phyloP scores from a whole-genome alignment of 1,139 yeast species.

The Barnettozyma hawaiiensis region DNA sequence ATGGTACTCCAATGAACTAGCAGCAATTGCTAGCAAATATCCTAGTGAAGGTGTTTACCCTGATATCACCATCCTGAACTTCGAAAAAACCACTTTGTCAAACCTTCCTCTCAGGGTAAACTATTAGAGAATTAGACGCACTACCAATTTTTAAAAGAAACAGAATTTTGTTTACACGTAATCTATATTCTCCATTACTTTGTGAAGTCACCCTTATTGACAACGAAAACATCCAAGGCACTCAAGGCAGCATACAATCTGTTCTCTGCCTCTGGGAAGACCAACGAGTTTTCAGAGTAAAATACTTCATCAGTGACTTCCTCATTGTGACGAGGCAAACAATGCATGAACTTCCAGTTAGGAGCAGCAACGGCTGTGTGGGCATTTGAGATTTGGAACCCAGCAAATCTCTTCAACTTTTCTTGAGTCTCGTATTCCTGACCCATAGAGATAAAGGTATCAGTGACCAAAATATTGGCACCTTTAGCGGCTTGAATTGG shows the following conservation, averaged over 20 bases:
- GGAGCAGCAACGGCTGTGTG: slow-evolving; percentile 55
- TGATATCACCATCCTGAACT: slow-evolving; percentile 19
- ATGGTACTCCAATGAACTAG: slow-evolving; percentile 41
- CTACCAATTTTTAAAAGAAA: background rate
- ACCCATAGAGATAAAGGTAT: slow-evolving; percentile 98
- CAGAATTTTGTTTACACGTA: background rate
- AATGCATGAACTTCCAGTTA: slow-evolving; percentile 91
- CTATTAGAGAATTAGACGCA: slow-evolving; percentile 8
- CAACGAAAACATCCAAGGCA: slow-evolving; percentile 81
- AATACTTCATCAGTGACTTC: slow-evolving; percentile 93
- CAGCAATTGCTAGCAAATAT: slow-evolving; percentile 24
- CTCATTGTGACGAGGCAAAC: slow-evolving; percentile 91
- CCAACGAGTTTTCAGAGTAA: slow-evolving; percentile 77
- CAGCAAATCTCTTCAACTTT: slow-evolving; percentile 74
- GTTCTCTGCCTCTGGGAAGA: slow-evolving; percentile 93
- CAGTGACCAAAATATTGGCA: slow-evolving; percentile 89
- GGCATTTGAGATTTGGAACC: slow-evolving; percentile 74
- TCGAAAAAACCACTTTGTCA: slow-evolving; percentile 15
- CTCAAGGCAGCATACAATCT: slow-evolving; percentile 95
- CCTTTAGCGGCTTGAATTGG: slow-evolving; percentile 65
- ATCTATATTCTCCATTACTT: slow-evolving; percentile 13
- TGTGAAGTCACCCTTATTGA: slow-evolving; percentile 62
- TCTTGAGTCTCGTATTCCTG: slow-evolving; percentile 73
- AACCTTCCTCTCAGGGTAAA: slow-evolving; percentile 15
- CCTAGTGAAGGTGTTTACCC: slow-evolving; percentile 13